Conservation (phyloP, 805 yeast genomes). For the Kuraishia cidri region DNA sequence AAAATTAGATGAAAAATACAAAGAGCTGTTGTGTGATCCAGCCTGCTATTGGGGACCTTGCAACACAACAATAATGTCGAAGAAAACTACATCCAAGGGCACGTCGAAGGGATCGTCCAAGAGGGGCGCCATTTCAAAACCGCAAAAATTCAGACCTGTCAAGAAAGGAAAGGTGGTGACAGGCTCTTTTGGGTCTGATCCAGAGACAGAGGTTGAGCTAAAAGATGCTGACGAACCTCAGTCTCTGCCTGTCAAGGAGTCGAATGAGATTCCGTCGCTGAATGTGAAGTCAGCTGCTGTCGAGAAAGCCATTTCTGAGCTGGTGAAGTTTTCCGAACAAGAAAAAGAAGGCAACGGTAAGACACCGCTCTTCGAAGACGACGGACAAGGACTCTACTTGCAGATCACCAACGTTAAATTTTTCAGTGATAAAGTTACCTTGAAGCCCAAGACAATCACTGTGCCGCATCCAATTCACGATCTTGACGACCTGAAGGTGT, state of each 20-base stretch:
- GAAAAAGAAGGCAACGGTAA: slow-evolving; percentile 18
- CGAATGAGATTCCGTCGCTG: too few relatives aligned
- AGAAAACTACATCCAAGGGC: too few relatives aligned
- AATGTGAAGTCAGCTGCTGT: slow-evolving; percentile 19
- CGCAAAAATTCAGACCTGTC: too few relatives aligned
- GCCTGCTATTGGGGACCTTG: too few relatives aligned
- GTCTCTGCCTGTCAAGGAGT: too few relatives aligned
- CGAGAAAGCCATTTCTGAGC: slow-evolving; percentile 51
- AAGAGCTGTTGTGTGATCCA: too few relatives aligned
- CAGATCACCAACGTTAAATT: slow-evolving; percentile 60
- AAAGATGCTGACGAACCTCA: not conserved
- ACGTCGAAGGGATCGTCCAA: too few relatives aligned
- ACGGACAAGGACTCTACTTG: slow-evolving; percentile 44
- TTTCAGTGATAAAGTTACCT: slow-evolving; percentile 46
- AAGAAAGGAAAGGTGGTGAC: slow-evolving; percentile 15
- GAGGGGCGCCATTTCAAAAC: too few relatives aligned
- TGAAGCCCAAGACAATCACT: slow-evolving; percentile 43
- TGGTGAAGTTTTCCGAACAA: slow-evolving; percentile 46
- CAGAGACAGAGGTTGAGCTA: not conserved
- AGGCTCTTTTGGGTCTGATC: slow-evolving; percentile 5
- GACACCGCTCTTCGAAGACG: slow-evolving; percentile 46
- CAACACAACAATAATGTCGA: too few relatives aligned
- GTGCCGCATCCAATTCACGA: slow-evolving; percentile 38
- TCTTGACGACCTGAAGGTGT: slow-evolving; percentile 40
- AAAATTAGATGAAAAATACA: too few relatives aligned